Evolutionary conservation across 2,329 filamentous ascomycete genomes (phyloP), one percentile per base, ranked within the genome.

Genomic region (Botrytis tulipae): DNA sequence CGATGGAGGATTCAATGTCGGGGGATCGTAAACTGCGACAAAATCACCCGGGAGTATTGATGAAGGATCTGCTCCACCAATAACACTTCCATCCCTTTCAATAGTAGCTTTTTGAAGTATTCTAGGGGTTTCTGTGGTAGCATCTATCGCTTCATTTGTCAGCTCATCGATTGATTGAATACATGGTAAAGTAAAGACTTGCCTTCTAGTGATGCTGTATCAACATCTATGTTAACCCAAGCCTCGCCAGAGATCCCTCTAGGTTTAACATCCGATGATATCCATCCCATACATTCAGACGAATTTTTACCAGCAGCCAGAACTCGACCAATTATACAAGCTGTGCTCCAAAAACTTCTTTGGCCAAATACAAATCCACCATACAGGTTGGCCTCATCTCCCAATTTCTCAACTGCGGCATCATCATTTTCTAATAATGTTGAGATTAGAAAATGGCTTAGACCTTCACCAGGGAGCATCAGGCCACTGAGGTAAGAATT

Each of bases 291-390:
- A 79, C 90, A 90, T 79, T 92, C 90, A 0, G 86, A 86, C 25
- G 89, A 87, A 4, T 89, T 89, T 71, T 86, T 86, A 12, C 88
- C 87, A 42, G 89, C 89, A 44, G 89, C 89, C 48, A 92, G 82
- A 4, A 92, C 89, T 42, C 89, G 87, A 5, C 90, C 90, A 16
- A 92, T 86, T 60, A 92, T 84, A 78, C 89, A 91, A 20, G 87
- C 85, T 1, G 88, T 91, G 81, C 89, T 92, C 90, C 90, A 92
- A 80, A 91, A 92, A 75, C 89, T 92, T 83, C 88, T 90, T 3
- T 86, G 86, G 7, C 81, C 82, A 78, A 91, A 91, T 4, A 91
- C 84, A 75, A 92, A 92, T 0, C 90, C 90, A 25, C 88, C 88
- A 61, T 88, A 90, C 0, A 92, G 81, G 75, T 90, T 90, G 5